phyloP scores from a whole-genome alignment of 768 basidiomycete species.

The Russula compacta region DNA sequence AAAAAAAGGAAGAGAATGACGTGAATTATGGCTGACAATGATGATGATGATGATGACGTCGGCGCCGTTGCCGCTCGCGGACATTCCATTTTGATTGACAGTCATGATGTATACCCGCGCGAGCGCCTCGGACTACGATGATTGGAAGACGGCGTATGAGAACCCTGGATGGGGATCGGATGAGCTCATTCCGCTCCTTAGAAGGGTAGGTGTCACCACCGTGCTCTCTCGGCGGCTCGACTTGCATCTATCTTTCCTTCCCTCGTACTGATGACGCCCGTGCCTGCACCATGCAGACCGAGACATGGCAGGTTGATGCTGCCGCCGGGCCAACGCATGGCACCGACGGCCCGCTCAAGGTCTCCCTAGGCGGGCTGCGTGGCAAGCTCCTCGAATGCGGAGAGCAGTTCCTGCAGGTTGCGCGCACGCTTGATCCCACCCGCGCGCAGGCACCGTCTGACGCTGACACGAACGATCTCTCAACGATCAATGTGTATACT shows the following conservation, averaged over 20 bases:
- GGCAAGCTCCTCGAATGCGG: slow-evolving; percentile 16
- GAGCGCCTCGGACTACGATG: slow-evolving; percentile 55
- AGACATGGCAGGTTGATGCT: slow-evolving; percentile 30
- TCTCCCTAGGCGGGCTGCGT: slow-evolving; percentile 23
- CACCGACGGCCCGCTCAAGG: slow-evolving; percentile 35
- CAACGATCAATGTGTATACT: slow-evolving; percentile 23
- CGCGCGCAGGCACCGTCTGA: slow-evolving; percentile 16
- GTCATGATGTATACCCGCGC: slow-evolving; percentile 45
- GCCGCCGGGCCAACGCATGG: slow-evolving; percentile 35
- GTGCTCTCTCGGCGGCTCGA: background rate
- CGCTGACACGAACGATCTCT: slow-evolving; percentile 22
- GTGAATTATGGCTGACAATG: background rate
- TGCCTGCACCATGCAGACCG: slow-evolving; percentile 23
- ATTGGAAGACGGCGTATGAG: slow-evolving; percentile 42
- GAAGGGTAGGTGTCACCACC: slow-evolving; percentile 46
- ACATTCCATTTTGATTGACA: background rate
- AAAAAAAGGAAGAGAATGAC: too few relatives aligned
- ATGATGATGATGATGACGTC: background rate
- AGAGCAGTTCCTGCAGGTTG: slow-evolving; percentile 25
- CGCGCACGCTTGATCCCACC: slow-evolving; percentile 19
- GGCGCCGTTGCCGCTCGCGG: background rate
- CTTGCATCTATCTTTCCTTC: background rate
- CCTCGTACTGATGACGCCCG: too few relatives aligned
- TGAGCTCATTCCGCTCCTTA: slow-evolving; percentile 47
- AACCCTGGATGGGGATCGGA: slow-evolving; percentile 56